These are phyloP conservation scores for Melanogaster broomeanus DNA, from an alignment of 768 basidiomycete species.

Conservation along the genomic window DNA sequence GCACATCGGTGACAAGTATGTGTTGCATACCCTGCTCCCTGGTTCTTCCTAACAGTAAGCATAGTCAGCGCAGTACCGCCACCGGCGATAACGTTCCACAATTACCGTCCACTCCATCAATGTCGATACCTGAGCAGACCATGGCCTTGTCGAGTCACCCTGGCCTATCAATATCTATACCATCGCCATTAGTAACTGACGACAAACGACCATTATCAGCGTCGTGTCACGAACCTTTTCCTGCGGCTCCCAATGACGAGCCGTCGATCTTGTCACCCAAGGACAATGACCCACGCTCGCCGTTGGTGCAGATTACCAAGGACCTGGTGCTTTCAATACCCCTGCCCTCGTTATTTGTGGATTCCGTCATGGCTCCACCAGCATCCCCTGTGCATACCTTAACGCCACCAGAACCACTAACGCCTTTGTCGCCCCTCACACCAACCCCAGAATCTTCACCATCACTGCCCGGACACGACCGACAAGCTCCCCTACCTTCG, in stretches of 20 bases:
- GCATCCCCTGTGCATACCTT: background rate
- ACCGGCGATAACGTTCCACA: background rate
- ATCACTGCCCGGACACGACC: slow-evolving; percentile 26
- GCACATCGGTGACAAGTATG: slow-evolving; percentile 2
- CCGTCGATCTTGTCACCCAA: slow-evolving; percentile 7
- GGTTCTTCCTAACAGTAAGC: background rate
- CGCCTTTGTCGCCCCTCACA: slow-evolving; percentile 24
- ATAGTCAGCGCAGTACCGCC: slow-evolving; percentile 5
- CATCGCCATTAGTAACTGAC: background rate
- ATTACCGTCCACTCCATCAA: background rate
- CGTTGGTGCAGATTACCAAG: background rate
- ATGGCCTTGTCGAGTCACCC: background rate
- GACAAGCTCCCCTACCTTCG: slow-evolving; percentile 8
- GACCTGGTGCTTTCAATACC: slow-evolving; percentile 6
- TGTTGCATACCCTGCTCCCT: background rate
- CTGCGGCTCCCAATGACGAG: background rate
- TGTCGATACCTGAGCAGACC: slow-evolving; percentile 4
- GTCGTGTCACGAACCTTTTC: background rate
- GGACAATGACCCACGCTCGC: background rate
- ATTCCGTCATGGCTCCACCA: background rate
- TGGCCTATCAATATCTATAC: background rate
- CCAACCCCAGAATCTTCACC: slow-evolving; percentile 23
- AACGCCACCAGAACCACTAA: slow-evolving; percentile 14
- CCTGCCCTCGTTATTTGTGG: background rate
- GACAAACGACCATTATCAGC: background rate